Conservation (phyloP, 139 green algal genomes). For the Chlamydomonas schloesseri region DNA sequence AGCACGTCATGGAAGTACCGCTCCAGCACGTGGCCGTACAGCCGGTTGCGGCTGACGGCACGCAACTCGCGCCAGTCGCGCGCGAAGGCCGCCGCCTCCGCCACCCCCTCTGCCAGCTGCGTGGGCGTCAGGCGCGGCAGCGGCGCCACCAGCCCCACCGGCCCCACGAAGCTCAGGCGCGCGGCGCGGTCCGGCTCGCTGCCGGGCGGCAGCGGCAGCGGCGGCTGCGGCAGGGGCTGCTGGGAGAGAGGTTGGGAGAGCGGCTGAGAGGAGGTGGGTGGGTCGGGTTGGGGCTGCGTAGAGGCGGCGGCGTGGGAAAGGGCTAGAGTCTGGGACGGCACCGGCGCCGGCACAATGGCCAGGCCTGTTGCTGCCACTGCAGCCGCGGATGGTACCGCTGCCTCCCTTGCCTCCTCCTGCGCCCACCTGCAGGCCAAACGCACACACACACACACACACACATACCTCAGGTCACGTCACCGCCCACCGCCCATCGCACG, state of each 20-base stretch:
- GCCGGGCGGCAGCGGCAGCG: too few species aligned
- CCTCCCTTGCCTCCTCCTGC: neutral
- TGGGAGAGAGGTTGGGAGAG: too few species aligned
- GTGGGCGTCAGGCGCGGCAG: constrained; percentile 2
- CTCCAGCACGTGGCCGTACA: constrained; percentile 40
- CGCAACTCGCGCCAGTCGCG: constrained; percentile 83
- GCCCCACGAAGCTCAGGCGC: constrained; percentile 56
- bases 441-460: neutral
- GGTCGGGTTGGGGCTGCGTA: too few species aligned
- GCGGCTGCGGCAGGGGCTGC: too few species aligned
- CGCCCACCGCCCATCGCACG: too few species aligned
- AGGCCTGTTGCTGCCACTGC: neutral
- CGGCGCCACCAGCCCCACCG: constrained; percentile 64
- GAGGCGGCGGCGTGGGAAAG: too few species aligned
- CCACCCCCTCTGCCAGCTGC: constrained; percentile 63
- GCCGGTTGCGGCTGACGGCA: constrained; percentile 55
- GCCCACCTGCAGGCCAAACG: neutral
- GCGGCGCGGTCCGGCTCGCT: neutral
- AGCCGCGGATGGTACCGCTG: neutral
- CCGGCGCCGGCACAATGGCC: too few species aligned
- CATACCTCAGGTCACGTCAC: too few species aligned
- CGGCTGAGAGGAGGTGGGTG: too few species aligned
- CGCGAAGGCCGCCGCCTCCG: constrained; percentile 71
- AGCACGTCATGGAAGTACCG: constrained; percentile 58
- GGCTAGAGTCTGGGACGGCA: too few species aligned